These are phyloP conservation scores for Vitis hybrid DNA, from an alignment of 177 flowering plant species.

Conservation along the genomic window DNA sequence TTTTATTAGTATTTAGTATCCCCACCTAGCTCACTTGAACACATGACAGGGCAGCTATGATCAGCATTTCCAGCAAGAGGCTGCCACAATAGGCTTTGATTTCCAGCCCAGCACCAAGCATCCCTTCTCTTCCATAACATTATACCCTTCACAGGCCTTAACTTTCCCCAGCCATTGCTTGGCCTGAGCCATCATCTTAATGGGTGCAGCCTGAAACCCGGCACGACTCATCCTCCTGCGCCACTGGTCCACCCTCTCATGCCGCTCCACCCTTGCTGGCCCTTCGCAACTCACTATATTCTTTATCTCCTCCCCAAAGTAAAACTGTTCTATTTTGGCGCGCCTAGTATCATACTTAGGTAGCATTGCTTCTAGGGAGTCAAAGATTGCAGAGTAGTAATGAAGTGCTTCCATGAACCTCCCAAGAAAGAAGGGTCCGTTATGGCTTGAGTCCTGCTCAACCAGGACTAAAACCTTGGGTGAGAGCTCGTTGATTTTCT, in stretches of 20 bases:
- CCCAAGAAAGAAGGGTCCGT: conserved; percentile 80
- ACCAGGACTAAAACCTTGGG: conserved; percentile 56
- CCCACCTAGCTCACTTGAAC: too few relatives aligned
- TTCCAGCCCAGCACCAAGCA: conserved; percentile 82
- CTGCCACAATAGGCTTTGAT: conserved; percentile 67
- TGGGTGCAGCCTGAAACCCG: conserved; percentile 66
- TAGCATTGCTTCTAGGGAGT: conserved; percentile 63
- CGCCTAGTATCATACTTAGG: conserved; percentile 71
- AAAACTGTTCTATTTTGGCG: conserved; percentile 73
- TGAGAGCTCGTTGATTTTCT: conserved; percentile 51
- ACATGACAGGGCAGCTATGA: not conserved
- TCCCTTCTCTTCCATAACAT: conserved; percentile 73
- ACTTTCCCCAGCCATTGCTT: conserved; percentile 55
- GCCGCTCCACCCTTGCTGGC: conserved; percentile 70
- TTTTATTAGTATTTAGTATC: not conserved
- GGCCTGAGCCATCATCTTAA: conserved; percentile 53
- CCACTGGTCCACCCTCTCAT: conserved; percentile 79
- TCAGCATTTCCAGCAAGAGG: conserved; percentile 81
- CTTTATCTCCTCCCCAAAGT: conserved; percentile 79
- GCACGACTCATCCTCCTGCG: conserved; percentile 80
- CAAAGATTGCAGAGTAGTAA: conserved; percentile 55
- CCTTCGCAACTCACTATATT: conserved; percentile 83
- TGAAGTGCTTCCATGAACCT: conserved; percentile 74
- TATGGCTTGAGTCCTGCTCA: conserved; percentile 79
- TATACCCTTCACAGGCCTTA: conserved; percentile 56